A percentile compares a stretch with the other conserved stretches of the same genome.
Conservation (phyloP, 228 moss, liverwort and hornwort genomes). For the Sphagnum magellanicum region DNA sequence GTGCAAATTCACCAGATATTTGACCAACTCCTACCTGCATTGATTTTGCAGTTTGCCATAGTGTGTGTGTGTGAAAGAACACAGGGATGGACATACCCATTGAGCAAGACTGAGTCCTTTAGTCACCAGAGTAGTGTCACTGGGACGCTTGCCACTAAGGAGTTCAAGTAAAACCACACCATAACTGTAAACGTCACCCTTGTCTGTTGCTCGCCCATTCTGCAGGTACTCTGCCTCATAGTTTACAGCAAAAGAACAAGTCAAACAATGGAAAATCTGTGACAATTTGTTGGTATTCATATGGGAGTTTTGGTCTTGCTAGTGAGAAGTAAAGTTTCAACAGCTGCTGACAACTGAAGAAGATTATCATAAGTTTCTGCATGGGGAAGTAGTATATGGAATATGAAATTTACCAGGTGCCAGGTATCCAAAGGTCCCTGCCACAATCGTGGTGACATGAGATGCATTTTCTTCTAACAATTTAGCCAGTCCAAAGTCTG, state of each 20-base stretch:
- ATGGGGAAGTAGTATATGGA: neutral
- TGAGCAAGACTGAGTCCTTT: conserved; percentile 40
- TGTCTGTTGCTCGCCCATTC: conserved; percentile 56
- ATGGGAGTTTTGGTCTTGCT: neutral
- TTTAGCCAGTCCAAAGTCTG: conserved; percentile 56
- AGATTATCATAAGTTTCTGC: neutral
- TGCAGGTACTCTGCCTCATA: conserved; percentile 46
- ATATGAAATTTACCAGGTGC: conserved; percentile 32
- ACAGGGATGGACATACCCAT: conserved; percentile 23
- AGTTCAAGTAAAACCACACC: conserved; percentile 59
- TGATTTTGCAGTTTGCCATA: too few relatives aligned
- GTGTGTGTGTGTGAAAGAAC: neutral
- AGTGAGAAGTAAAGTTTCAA: neutral
- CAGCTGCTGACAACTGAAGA: neutral
- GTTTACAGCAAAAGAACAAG: neutral
- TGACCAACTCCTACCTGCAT: too few relatives aligned
- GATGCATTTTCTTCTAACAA: conserved; percentile 34
- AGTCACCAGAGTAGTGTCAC: conserved; percentile 34
- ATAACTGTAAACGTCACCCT: conserved; percentile 55
- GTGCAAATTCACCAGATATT: neutral
- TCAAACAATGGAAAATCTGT: neutral
- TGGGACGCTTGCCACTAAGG: conserved; percentile 46
- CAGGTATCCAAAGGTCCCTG: conserved; percentile 50
- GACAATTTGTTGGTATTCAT: neutral
- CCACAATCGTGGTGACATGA: conserved; percentile 47